Percentiles rank a stretch among this genome's conserved stretches.
These are phyloP conservation scores for Hordeum vulgare DNA, from an alignment of 176 grass and related monocot genomes.

Conservation along the genomic window DNA sequence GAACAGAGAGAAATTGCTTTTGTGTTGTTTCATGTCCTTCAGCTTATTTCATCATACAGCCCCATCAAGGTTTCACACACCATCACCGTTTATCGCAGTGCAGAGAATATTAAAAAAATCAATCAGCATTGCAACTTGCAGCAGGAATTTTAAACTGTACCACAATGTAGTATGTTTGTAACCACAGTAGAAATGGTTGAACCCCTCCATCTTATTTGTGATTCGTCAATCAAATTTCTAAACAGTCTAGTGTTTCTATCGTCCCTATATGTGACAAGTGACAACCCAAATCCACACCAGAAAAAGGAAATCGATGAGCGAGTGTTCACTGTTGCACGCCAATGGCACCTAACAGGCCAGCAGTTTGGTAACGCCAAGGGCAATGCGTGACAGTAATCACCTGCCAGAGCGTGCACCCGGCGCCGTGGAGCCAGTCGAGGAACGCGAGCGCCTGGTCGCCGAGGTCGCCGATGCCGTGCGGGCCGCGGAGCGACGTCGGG, in stretches of 20 bases:
- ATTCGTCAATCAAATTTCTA: background rate
- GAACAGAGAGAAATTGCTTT: background rate
- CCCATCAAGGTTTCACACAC: no score
- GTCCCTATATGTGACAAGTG: background rate
- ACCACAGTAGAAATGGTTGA: background rate
- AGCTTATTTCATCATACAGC: background rate
- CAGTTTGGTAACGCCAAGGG: background rate
- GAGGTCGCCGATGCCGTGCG: constrained; percentile 76
- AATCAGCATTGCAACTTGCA: background rate
- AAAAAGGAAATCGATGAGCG: background rate
- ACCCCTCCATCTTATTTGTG: background rate
- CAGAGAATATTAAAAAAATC: background rate
- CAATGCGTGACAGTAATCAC: constrained; percentile 32
- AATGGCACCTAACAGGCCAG: background rate
- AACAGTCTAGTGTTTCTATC: background rate
- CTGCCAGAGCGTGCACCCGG: constrained; percentile 88
- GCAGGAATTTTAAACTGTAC: background rate
- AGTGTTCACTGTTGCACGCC: background rate
- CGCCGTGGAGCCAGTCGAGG: constrained; percentile 64
- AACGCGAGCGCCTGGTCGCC: constrained; percentile 60
- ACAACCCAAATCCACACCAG: background rate
- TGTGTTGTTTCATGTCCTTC: background rate
- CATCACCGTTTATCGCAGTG: background rate
- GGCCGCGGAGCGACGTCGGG: constrained; percentile 65
- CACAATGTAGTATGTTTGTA: background rate